These are phyloP conservation scores for Cucurbita ficifolia DNA, from an alignment of 306 rosid species.

Conservation along the genomic window DNA sequence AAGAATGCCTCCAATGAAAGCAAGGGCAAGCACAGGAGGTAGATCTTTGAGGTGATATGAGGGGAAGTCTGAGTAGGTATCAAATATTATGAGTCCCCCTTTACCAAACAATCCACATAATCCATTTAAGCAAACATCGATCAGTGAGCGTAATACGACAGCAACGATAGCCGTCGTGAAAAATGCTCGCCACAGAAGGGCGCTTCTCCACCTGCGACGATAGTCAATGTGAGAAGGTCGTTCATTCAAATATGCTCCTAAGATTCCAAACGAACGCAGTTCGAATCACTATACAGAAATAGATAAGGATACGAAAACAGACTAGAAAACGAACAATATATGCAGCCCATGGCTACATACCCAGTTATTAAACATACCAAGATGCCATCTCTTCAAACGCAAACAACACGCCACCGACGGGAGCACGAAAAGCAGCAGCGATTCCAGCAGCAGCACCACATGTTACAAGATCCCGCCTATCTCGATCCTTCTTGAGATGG, in stretches of 20 bases:
- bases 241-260: background rate
- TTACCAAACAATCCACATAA: conserved; percentile 88
- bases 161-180: conserved; percentile 83
- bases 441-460: conserved; percentile 96
- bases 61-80: conserved; percentile 48
- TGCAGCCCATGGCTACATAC: too few relatives aligned
- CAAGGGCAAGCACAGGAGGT: conserved; percentile 68
- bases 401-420: conserved; percentile 93
- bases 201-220: conserved; percentile 82
- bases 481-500: conserved; percentile 72
- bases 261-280: background rate
- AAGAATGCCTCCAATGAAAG: conserved; percentile 66
- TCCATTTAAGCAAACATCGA: conserved; percentile 71
- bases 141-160: conserved; percentile 65
- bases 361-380: conserved; percentile 30
- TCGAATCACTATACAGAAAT: background rate
- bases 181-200: conserved; percentile 95
- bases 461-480: conserved; percentile 68
- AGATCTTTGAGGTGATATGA: conserved; percentile 63
- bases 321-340: background rate
- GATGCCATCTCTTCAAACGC: conserved; percentile 94
- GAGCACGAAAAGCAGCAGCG: conserved; percentile 86
- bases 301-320: background rate
- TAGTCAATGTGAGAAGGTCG: background rate
- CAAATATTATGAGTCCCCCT: conserved; percentile 92